These are phyloP conservation scores for Daldinia concentrica DNA, from an alignment of 495 filamentous ascomycete genomes.

Conservation along the genomic window DNA sequence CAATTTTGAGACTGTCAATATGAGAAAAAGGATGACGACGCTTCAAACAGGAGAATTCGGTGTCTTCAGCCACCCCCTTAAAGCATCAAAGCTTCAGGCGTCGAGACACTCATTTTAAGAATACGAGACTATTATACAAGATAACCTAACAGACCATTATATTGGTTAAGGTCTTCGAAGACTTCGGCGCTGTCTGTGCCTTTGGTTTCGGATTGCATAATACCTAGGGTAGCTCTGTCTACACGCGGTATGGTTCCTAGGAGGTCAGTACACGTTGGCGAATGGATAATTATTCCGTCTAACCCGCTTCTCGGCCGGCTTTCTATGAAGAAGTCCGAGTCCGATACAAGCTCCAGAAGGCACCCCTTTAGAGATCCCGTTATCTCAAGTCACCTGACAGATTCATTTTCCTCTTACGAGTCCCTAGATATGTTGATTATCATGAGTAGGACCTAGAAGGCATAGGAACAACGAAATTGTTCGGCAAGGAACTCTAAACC, in stretches of 20 bases:
- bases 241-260: no score
- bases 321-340: neutral
- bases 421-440: neutral
- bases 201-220: neutral
- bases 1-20: neutral
- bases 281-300: neutral
- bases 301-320: neutral
- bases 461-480: no score
- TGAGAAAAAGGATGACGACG: neutral
- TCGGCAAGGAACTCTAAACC: no score
- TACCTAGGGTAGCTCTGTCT: neutral
- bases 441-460: neutral
- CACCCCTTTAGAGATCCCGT: neutral
- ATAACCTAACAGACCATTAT: neutral
- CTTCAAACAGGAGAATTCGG: neutral
- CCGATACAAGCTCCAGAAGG: neutral
- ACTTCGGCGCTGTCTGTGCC: neutral
- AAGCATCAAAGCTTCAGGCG: neutral
- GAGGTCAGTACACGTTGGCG: no score
- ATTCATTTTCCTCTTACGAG: neutral
- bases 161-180: neutral
- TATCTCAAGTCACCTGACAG: neutral
- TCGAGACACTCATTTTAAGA: neutral
- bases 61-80: constrained; percentile 1
- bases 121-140: neutral